phyloP scores from a whole-genome alignment of 179 eudicot species.

The Beta macrorhiza region DNA sequence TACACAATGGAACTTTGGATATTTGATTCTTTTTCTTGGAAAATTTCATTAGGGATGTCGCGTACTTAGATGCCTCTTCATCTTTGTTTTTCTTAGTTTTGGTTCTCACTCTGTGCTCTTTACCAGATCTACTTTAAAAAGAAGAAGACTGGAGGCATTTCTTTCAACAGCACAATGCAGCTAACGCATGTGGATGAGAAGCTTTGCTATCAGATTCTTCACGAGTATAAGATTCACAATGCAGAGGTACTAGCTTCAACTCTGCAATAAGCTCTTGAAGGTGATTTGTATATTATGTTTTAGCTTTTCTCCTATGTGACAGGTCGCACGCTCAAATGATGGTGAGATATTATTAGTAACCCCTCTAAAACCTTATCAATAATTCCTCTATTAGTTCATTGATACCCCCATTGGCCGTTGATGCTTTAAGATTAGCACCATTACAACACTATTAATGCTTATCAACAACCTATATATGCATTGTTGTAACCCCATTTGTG shows the following conservation, averaged over 20 bases:
- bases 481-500: too few relatives aligned
- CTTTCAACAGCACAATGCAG: conserved; percentile 85
- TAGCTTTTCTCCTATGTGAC: too few relatives aligned
- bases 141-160: conserved; percentile 99
- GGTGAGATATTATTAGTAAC: too few relatives aligned
- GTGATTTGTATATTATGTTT: neutral
- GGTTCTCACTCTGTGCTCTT: conserved; percentile 19
- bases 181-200: conserved; percentile 97
- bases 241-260: conserved; percentile 68
- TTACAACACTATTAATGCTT: too few relatives aligned
- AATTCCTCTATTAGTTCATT: too few relatives aligned
- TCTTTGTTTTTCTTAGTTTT: conserved; percentile 14
- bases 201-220: conserved; percentile 98
- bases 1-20: neutral
- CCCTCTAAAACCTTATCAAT: too few relatives aligned
- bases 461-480: too few relatives aligned
- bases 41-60: neutral
- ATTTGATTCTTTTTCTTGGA: neutral
- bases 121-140: conserved; percentile 88
- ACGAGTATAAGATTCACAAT: conserved; percentile 97
- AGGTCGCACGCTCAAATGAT: too few relatives aligned
- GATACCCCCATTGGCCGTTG: too few relatives aligned
- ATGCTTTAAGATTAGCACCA: too few relatives aligned
- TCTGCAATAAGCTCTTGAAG: conserved; percentile 2
- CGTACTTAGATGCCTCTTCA: neutral